A percentile compares a stretch with the other conserved stretches of the same genome.
Evolutionary conservation across 2,329 filamentous ascomycete species (phyloP).

Genomic region (Botrytis fabae): DNA sequence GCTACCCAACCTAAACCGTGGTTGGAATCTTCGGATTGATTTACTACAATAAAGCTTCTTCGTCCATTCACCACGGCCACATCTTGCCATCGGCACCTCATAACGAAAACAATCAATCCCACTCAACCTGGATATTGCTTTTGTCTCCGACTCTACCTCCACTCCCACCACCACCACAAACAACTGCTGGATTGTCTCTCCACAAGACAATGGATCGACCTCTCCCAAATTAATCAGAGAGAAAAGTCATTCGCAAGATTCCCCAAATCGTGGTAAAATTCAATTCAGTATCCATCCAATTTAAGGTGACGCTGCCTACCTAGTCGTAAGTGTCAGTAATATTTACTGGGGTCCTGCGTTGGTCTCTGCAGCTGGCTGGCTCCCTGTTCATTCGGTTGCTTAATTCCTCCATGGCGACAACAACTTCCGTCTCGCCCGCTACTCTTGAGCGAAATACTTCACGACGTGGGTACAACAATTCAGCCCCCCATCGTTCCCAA

Average conservation of each 20-base stretch:
- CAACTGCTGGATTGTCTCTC: not conserved
- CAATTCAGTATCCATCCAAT: not conserved
- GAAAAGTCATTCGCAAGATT: not conserved
- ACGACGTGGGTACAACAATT: slow-evolving; percentile 35
- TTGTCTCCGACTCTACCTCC: not conserved
- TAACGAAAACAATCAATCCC: not conserved
- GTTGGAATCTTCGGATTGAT: not conserved
- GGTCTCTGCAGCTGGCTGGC: slow-evolving; percentile 26
- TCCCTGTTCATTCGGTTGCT: slow-evolving; percentile 22
- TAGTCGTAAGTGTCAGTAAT: not conserved
- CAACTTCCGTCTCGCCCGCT: slow-evolving; percentile 33
- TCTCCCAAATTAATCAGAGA: not conserved
- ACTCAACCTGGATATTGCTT: not conserved
- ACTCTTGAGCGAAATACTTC: slow-evolving; percentile 33
- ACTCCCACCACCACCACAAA: not conserved
- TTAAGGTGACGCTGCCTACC: slow-evolving; percentile 13
- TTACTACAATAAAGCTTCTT: too few relatives aligned
- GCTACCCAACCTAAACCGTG: not conserved
- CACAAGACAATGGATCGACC: not conserved
- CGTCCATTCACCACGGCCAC: not conserved
- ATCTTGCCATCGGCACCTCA: not conserved
- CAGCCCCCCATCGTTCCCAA: slow-evolving; percentile 36
- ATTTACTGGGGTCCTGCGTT: slow-evolving; percentile 16
- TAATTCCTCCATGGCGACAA: slow-evolving; percentile 31
- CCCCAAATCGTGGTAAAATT: not conserved